These are phyloP conservation scores for Rhamnella rubrinervis DNA, from an alignment of 331 rosid species.

Conservation along the genomic window DNA sequence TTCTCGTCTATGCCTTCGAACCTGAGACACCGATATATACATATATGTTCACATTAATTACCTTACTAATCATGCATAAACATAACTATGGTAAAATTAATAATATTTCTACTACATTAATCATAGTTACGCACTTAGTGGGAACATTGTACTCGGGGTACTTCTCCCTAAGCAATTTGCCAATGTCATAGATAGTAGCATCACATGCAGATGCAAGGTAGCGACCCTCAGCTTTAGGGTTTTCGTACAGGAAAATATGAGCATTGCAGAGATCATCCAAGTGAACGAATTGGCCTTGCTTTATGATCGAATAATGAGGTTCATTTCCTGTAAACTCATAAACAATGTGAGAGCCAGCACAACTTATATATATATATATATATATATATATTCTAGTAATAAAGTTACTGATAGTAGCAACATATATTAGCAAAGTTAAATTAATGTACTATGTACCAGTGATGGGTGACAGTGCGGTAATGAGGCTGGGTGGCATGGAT, in stretches of 20 bases:
- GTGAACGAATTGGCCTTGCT: constrained; percentile 68
- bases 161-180: constrained; percentile 43
- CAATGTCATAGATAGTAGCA: constrained; percentile 64
- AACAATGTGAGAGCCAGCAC: background rate
- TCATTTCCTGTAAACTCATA: constrained; percentile 42
- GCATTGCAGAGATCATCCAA: constrained; percentile 72
- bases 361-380: background rate
- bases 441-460: constrained; percentile 26
- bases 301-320: constrained; percentile 56
- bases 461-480: constrained; percentile 61
- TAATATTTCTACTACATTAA: too few species aligned
- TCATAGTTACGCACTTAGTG: constrained; percentile 40
- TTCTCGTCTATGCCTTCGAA: constrained; percentile 60
- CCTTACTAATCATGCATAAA: too few species aligned
- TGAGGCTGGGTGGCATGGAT: constrained; percentile 74
- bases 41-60: too few species aligned
- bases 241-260: constrained; percentile 61
- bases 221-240: constrained; percentile 69
- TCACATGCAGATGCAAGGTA: constrained; percentile 53
- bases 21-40: constrained; percentile 28
- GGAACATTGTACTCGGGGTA: constrained; percentile 61
- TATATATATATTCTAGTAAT: background rate
- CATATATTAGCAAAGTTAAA: background rate
- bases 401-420: background rate
- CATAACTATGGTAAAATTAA: too few species aligned